phyloP scores from a whole-genome alignment of 768 basidiomycete genomes.

The Psilocybe tampanensis region DNA sequence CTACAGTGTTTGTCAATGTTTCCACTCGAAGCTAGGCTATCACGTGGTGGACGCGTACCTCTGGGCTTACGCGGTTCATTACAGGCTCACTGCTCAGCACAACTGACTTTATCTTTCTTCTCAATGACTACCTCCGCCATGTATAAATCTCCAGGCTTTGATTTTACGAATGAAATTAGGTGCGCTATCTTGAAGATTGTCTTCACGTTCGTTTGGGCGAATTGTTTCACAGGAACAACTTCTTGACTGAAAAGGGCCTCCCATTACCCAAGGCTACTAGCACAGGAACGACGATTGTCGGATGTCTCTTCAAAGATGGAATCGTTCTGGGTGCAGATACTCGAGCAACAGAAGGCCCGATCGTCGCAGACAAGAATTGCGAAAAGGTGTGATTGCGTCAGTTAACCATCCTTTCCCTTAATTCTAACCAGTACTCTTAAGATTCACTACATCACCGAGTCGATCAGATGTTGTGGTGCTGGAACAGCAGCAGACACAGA shows the following conservation, averaged over 20 bases:
- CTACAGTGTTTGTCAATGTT: too few relatives aligned
- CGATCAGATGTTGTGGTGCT: constrained; percentile 96
- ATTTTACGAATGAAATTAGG: constrained; percentile 79
- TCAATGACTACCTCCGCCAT: constrained; percentile 36
- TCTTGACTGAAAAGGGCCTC: constrained; percentile 69
- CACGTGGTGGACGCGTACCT: constrained; percentile 35
- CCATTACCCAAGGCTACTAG: constrained; percentile 84
- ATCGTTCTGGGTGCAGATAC: constrained; percentile 97
- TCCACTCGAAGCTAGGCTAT: not conserved
- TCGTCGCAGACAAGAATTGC: constrained; percentile 99
- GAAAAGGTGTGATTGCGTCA: constrained; percentile 75
- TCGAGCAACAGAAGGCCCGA: constrained; percentile 89
- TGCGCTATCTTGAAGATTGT: constrained; percentile 21
- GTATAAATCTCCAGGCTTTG: constrained; percentile 63
- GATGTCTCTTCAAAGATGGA: constrained; percentile 90
- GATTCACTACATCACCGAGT: constrained; percentile 97
- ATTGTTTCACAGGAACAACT: constrained; percentile 60
- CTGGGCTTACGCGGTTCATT: constrained; percentile 18
- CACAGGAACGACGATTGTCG: constrained; percentile 98
- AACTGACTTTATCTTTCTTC: not conserved
- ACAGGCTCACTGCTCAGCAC: too few relatives aligned
- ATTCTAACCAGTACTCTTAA: constrained; percentile 39
- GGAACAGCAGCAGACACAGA: constrained; percentile 99
- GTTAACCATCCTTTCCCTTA: not conserved
- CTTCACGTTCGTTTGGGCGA: not conserved